Evolutionary conservation across 306 rosid genomes (phyloP).

Genomic region (Vigna reflexopilosa): DNA sequence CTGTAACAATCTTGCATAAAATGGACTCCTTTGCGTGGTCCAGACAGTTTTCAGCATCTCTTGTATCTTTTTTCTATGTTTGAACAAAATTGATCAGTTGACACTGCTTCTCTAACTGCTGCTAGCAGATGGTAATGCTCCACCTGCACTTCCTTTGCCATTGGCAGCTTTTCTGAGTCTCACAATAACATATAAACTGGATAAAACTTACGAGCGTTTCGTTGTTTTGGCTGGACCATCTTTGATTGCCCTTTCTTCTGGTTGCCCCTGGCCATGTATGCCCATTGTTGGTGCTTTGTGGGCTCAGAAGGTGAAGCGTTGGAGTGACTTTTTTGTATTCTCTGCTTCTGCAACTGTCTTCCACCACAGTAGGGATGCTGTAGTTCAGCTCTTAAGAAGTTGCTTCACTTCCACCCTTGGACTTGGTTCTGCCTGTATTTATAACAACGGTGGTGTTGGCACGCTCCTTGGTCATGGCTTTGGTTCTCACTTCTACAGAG

Average conservation of each 20-base stretch:
- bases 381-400: conserved; percentile 87
- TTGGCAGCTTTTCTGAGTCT: conserved; percentile 97
- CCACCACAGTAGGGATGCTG: conserved; percentile 82
- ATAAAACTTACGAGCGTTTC: conserved; percentile 76
- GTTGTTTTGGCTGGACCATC: conserved; percentile 86
- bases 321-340: conserved; percentile 90
- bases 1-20: too few species aligned
- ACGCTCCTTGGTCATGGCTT: conserved; percentile 97
- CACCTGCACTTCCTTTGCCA: conserved; percentile 95
- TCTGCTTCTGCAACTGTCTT: conserved; percentile 90
- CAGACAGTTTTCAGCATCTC: too few species aligned
- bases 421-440: conserved; percentile 54
- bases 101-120: conserved; percentile 40
- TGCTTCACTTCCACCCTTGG: conserved; percentile 91
- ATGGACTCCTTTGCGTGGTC: too few species aligned
- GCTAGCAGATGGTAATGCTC: conserved; percentile 77
- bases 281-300: conserved; percentile 93
- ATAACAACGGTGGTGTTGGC: conserved; percentile 80
- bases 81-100: conserved; percentile 38
- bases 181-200: conserved; percentile 91
- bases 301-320: conserved; percentile 97
- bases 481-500: conserved; percentile 78
- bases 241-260: conserved; percentile 78
- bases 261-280: conserved; percentile 99
- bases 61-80: too few species aligned